These are phyloP conservation scores for Phytophthora fragariaefolia DNA, from an alignment of 352 stramenopile species.

Conservation along the genomic window DNA sequence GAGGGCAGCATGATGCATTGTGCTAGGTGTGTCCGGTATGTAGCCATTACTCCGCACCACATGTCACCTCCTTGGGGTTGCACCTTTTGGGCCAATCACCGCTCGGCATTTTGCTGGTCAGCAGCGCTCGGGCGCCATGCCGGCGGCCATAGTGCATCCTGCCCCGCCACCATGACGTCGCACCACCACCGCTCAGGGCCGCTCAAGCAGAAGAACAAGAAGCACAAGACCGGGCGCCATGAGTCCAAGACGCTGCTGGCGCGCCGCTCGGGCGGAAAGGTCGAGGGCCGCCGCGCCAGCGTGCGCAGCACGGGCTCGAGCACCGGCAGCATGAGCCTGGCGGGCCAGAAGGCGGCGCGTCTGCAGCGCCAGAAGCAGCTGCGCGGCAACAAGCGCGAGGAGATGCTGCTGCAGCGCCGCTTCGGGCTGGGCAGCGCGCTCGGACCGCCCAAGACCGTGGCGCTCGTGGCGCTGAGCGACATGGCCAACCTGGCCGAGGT, in stretches of 20 bases:
- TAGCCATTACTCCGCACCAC: too few relatives aligned
- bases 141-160: conserved; percentile 18
- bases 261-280: conserved; percentile 76
- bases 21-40: too few relatives aligned
- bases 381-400: conserved; percentile 87
- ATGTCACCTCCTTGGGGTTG: too few relatives aligned
- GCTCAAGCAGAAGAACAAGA: conserved; percentile 93
- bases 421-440: conserved; percentile 73
- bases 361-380: conserved; percentile 87
- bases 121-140: conserved; percentile 6
- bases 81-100: too few relatives aligned
- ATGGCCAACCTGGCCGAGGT: conserved; percentile 69
- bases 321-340: conserved; percentile 55
- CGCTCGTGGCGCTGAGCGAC: conserved; percentile 81
- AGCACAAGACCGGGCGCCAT: conserved; percentile 90
- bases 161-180: conserved; percentile 53
- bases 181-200: conserved; percentile 88
- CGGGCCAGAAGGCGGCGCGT: conserved; percentile 76
- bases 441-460: conserved; percentile 86
- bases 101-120: conserved; percentile 27
- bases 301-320: conserved; percentile 48
- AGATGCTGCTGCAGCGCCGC: conserved; percentile 84
- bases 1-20: too few relatives aligned
- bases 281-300: conserved; percentile 59
- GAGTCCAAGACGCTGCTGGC: conserved; percentile 81